Evolutionary conservation across 2,329 filamentous ascomycete species (phyloP), one percentile per base, ranked within the genome.

Genomic region (Pezicula radicicola): DNA sequence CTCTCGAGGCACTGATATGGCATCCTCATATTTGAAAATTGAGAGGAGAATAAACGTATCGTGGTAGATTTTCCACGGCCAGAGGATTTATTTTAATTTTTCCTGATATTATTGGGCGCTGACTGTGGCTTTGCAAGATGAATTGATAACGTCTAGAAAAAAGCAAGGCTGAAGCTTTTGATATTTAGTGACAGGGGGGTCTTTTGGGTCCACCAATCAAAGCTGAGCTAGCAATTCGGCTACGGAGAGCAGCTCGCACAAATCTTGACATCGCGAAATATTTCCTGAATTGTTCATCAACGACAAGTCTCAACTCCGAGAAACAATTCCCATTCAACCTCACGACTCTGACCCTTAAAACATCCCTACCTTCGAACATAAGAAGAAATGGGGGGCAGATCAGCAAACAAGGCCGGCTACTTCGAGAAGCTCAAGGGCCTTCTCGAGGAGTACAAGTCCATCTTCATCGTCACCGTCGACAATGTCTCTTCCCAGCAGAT

Each of bases 401-500:
- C 89, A 70, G 83, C 81, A 72, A 92, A 87, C 86, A 99, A 97
- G 86, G 84, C 90, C 75, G 89, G 76, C 75, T 96, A 99, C 87
- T 99, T 99, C 84, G 93, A 97, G 78, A 97, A 97, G 91, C 91
- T 99, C 76, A 96, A 97, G 88, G 76, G 76, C 77, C 86, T 97
- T 75, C 88, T 99, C 75, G 90, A 97, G 82, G 87, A 91, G 75
- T 97, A 95, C 88, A 85, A 85, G 76, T 93, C 89, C 72, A 89
- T 97, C 81, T 97, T 99, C 90, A 92, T 99, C 76, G 92, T 96
- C 76, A 85, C 73, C 72, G 88, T 93, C 73, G 90, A 97, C 91
- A 99, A 97, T 99, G 94, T 99, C 86, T 91, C 88, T 77, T 99
- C 94, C 67, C 94, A 99, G 87, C 95, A 99, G 87, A 99, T 99